Evolutionary conservation across 2,329 filamentous ascomycete species (phyloP), one percentile per base, ranked within the genome.

Genomic region (Talaromyces sp.): DNA sequence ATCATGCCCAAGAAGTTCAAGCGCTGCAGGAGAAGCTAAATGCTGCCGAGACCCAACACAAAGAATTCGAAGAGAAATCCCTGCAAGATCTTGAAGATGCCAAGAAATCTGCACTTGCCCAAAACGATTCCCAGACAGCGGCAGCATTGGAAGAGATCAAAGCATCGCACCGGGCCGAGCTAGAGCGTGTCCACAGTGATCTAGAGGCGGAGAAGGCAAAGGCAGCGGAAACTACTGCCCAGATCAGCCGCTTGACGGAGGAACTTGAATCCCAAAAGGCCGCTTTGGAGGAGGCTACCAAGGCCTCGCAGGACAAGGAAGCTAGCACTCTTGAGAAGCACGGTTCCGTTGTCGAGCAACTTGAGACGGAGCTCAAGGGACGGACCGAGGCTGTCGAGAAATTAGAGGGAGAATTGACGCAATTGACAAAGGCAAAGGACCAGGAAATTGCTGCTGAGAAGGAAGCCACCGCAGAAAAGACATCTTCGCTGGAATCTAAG

Each of bases 51-150:
- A 55, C 65, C 7, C 71, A 73, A 59, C 71, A 70, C 19, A 73
- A 75, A 57, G 72, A 76, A 22, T 59, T 76, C 28, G 73, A 75
- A 59, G 71, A 74, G 39, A 73, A 71, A 57, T 73, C 73, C 7
- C 59, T 70, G 10, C 71, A 73, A 59, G 73, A 78, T 11, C 61
- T 78, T 10, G 76, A 78, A 47, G 72, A 74, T 47, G 75, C 74
- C 25, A 73, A 73, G 56, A 67, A 75, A 57, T 66, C 70, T 2
- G 76, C 76, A 2, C 63, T 69, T 4, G 70, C 72, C 22, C 66
- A 75, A 36, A 74, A 74, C 6, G 73, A 78, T 60, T 68, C 71
- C 30, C 69, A 75, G 62, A 67, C 69, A 13, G 68, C 72, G 15
- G 66, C 71, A 19, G 66, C 71, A n/a, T 67, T 78, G 9, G 75